Evolutionary conservation across 768 basidiomycete species (phyloP).

Genomic region (Paxillus involutus): DNA sequence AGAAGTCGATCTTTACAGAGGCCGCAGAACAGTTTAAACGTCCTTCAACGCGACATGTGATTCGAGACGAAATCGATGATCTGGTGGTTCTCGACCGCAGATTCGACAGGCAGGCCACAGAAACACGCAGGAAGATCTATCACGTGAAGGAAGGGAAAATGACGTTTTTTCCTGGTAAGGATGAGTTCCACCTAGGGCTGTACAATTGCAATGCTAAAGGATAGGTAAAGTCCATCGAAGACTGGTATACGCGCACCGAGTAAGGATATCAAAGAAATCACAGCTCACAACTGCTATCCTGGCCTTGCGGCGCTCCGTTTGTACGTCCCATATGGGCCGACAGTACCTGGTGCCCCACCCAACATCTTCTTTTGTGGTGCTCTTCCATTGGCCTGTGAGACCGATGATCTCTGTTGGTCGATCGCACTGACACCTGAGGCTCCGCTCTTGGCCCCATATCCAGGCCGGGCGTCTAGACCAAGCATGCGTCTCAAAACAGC

Average conservation of each 20-base stretch:
- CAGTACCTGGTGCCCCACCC: conserved; percentile 35
- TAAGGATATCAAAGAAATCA: not conserved
- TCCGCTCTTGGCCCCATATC: conserved; percentile 1
- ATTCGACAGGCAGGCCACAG: too few species aligned
- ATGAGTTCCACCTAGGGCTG: too few species aligned
- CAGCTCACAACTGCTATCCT: conserved; percentile 10
- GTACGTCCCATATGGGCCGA: conserved; percentile 46
- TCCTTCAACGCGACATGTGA: too few species aligned
- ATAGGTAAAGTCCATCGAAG: not conserved
- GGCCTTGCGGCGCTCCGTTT: conserved; percentile 31
- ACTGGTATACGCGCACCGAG: not conserved
- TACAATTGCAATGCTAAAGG: not conserved
- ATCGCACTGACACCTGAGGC: not conserved
- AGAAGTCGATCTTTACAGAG: too few species aligned
- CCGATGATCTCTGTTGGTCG: conserved; percentile 14
- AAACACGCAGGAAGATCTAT: too few species aligned
- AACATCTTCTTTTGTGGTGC: conserved; percentile 24
- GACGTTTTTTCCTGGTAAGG: too few species aligned
- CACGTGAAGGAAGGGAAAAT: too few species aligned
- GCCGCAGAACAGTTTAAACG: too few species aligned
- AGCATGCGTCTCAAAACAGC: conserved; percentile 73
- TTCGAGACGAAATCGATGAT: too few species aligned
- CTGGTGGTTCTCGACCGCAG: too few species aligned
- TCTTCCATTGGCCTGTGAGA: conserved; percentile 15
- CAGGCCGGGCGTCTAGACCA: conserved; percentile 40